Percentiles rank a stretch among this genome's conserved stretches.
Conservation (phyloP, 2,329 filamentous ascomycete species). For the Geosmithia flava region DNA sequence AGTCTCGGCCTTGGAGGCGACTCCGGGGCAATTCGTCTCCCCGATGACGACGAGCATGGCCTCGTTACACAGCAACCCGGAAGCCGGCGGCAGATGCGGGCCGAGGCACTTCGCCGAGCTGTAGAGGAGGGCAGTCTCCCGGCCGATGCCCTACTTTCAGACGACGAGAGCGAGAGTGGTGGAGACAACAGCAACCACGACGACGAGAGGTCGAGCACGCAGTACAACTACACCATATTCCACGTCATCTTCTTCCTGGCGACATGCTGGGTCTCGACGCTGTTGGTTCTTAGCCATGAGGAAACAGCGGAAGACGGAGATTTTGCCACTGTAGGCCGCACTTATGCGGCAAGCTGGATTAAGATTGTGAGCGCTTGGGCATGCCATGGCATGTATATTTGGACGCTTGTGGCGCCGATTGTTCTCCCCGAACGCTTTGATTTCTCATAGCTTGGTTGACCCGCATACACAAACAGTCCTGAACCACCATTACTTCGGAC, state of each 20-base stretch:
- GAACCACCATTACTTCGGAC: background rate
- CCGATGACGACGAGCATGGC: constrained; percentile 70
- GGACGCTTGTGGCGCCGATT: constrained; percentile 82
- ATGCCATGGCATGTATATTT: constrained; percentile 87
- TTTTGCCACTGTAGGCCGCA: constrained; percentile 87
- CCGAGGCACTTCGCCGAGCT: constrained; percentile 78
- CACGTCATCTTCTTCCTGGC: constrained; percentile 97
- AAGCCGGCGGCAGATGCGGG: constrained; percentile 78
- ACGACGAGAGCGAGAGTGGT: constrained; percentile 53
- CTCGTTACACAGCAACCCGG: constrained; percentile 78
- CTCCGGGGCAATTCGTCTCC: constrained; percentile 36
- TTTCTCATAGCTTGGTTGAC: constrained; percentile 18
- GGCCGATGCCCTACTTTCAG: constrained; percentile 73
- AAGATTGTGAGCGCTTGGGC: constrained; percentile 98
- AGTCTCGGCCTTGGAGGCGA: constrained; percentile 60
- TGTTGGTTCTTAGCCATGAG: constrained; percentile 66
- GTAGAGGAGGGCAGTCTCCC: constrained; percentile 88
- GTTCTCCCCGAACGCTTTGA: constrained; percentile 81
- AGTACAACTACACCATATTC: constrained; percentile 95
- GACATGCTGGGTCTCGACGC: constrained; percentile 88
- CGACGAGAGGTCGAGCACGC: constrained; percentile 78
- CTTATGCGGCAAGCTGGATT: constrained; percentile 96
- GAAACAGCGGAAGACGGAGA: constrained; percentile 50
- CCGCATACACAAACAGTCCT: background rate
- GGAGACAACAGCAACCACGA: constrained; percentile 57